Evolutionary conservation across 2,329 filamentous ascomycete genomes (phyloP), one percentile per base, ranked within the genome.

Genomic region (Sclerotinia minor): DNA sequence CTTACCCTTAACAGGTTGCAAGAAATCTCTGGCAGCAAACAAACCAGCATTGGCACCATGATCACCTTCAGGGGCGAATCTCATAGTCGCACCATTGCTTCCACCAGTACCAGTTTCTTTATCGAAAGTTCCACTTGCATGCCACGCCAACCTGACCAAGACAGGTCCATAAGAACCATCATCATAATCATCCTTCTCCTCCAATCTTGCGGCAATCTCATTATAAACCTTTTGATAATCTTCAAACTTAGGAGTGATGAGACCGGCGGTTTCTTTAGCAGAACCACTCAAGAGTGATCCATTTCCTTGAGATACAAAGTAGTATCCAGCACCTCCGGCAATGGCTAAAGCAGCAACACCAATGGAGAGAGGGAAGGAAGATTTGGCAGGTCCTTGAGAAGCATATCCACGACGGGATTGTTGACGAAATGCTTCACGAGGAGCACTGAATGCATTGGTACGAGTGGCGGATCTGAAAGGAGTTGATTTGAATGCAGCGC

Each of bases 221-320:
- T 97, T 87, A 83, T 98, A 98, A 65, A 98, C 92, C 80, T 92
- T 90, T 84, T 97, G 93, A 84, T 97, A 98, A 81, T 99, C 93
- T 75, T 90, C 89, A 81, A 90, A 87, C 76, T 86, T 90, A 70
- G 93, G 92, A 64, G 83, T 86, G 82, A 94, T 90, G 73, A 86
- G 78, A 75, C 78, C 76, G 72, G 83, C 81, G 73, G 80, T 80
- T 69, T 81, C 77, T 63, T 79, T 73, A 11, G 77, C 78, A 21
- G 79, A 79, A 69, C 75, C 76, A 49, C 72, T 71, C 49, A 76
- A 70, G 24, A 76, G 58, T 38, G 72, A 72, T 32, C 80, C 79
- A 67, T 81, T 82, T 75, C 84, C 83, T 78, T 86, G 83, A 74
- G 82, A 84, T 79, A 89, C 88, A 79, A 85, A 88, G 78, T 85